These are phyloP conservation scores for Lipomyces orientalis DNA, from an alignment of 805 yeast species.

Conservation along the genomic window DNA sequence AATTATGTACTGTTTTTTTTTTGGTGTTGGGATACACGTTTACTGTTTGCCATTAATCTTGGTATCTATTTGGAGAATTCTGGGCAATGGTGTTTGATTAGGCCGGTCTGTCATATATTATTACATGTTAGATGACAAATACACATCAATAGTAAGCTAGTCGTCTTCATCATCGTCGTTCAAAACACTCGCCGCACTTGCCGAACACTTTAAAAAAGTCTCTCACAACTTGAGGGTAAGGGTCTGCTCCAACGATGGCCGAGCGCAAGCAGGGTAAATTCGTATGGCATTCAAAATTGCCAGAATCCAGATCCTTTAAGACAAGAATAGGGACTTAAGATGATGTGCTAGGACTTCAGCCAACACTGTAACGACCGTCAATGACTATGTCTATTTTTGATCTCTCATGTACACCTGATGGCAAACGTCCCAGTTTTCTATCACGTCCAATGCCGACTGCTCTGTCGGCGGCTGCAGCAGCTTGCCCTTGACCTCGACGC, in stretches of 20 bases:
- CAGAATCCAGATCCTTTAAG: no score
- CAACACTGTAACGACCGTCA: no score
- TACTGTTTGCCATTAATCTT: background rate
- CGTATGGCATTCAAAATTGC: constrained; percentile 72
- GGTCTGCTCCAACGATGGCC: no score
- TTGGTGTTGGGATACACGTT: background rate
- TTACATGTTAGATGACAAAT: no score
- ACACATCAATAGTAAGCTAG: no score
- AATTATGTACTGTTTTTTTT: background rate
- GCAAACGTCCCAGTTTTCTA: background rate
- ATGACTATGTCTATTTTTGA: no score
- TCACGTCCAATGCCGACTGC: background rate
- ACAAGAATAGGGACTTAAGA: no score
- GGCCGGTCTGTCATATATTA: background rate
- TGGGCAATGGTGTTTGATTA: background rate
- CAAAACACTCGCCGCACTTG: constrained; percentile 25
- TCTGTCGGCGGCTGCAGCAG: background rate
- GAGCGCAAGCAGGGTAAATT: constrained; percentile 12
- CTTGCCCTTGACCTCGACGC: constrained; percentile 7
- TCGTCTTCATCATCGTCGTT: constrained; percentile 48
- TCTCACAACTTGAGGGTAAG: no score
- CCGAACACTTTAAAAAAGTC: no score
- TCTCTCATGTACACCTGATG: background rate
- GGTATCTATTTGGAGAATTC: background rate
- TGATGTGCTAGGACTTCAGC: no score